Conservation (phyloP, 78 protist genomes). For the Anaeramoeba flamelloides region DNA sequence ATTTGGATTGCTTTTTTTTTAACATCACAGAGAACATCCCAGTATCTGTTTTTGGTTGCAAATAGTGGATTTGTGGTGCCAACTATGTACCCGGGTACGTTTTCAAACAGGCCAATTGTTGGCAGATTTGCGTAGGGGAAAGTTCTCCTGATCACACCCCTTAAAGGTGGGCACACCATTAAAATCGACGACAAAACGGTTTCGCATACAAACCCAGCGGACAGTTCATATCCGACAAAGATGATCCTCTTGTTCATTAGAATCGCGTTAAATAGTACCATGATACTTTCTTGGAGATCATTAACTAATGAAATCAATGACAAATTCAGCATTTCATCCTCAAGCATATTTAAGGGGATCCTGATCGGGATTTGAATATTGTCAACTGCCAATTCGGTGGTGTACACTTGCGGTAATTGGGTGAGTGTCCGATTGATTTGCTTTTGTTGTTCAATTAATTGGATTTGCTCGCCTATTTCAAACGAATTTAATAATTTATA, state of each 20-base stretch:
- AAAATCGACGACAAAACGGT: slow-evolving; percentile 27
- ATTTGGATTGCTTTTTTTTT: background rate
- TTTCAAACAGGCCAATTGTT: slow-evolving; percentile 33
- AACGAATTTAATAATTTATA: slow-evolving; percentile 47
- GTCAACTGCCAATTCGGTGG: background rate
- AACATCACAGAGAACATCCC: background rate
- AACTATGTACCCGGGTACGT: background rate
- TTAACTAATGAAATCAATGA: slow-evolving; percentile 38
- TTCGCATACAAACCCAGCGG: slow-evolving; percentile 41
- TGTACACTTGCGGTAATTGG: background rate
- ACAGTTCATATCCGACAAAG: slow-evolving; percentile 45
- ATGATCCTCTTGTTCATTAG: slow-evolving; percentile 44
- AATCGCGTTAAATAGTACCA: slow-evolving; percentile 54
- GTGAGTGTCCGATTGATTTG: background rate
- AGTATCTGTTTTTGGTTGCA: background rate
- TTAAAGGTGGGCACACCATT: slow-evolving; percentile 55
- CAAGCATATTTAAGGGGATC: slow-evolving; percentile 35
- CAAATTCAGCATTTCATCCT: slow-evolving; percentile 45
- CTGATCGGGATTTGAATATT: slow-evolving; percentile 23
- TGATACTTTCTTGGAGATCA: slow-evolving; percentile 37
- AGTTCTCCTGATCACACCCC: slow-evolving; percentile 24
- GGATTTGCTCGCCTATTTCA: slow-evolving; percentile 16
- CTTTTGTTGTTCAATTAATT: background rate
- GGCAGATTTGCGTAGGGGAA: slow-evolving; percentile 48
- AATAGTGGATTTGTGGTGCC: background rate